A percentile compares a stretch with the other conserved stretches of the same genome.
Conservation (phyloP, 2,329 filamentous ascomycete species). For the Cladosporium phlei region DNA sequence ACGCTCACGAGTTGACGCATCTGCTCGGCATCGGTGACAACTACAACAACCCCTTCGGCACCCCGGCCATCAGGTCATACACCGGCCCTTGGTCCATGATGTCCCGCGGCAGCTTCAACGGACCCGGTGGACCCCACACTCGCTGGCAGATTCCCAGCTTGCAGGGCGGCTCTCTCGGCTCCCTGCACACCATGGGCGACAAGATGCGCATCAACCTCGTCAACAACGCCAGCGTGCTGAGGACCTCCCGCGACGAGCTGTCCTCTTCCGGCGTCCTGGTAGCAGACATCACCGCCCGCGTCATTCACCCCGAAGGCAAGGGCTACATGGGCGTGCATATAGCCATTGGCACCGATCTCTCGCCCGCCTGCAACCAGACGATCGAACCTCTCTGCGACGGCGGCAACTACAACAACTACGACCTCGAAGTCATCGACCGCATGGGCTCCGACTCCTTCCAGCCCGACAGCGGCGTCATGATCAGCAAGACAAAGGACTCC, state of each 20-base stretch:
- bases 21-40: constrained; percentile 52
- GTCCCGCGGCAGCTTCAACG: constrained; percentile 46
- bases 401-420: constrained; percentile 48
- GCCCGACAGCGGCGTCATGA: constrained; percentile 50
- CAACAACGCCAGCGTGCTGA: constrained; percentile 40
- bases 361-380: constrained; percentile 40
- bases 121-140: constrained; percentile 50
- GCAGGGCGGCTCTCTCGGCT: constrained; percentile 47
- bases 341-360: constrained; percentile 42
- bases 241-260: constrained; percentile 42
- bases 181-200: constrained; percentile 51
- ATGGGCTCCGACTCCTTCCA: constrained; percentile 53
- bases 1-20: constrained; percentile 51
- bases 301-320: constrained; percentile 34
- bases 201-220: constrained; percentile 50
- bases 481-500: constrained; percentile 49
- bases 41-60: constrained; percentile 51
- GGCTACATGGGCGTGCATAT: constrained; percentile 48
- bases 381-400: constrained; percentile 49
- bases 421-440: constrained; percentile 50
- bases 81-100: constrained; percentile 53
- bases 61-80: constrained; percentile 44
- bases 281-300: constrained; percentile 45
- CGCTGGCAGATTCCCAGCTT: constrained; percentile 49
- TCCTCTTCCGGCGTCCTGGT: constrained; percentile 38